Percentiles rank a stretch among this genome's conserved stretches.
Evolutionary conservation across 441 rosid genomes (phyloP).

Genomic region (Eutrema salsugineum): DNA sequence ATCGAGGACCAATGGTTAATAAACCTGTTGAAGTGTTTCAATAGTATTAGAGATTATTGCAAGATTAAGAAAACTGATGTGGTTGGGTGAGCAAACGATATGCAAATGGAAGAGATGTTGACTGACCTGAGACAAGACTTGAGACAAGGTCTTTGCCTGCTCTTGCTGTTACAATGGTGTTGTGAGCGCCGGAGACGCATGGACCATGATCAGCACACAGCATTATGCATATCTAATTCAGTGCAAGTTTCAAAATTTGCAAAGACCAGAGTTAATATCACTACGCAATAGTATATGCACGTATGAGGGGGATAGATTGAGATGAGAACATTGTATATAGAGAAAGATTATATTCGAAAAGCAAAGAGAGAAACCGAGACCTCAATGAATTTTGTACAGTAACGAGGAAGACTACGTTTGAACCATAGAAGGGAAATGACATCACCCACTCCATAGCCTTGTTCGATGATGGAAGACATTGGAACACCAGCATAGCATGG

Average conservation of each 20-base stretch:
- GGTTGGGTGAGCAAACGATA: not conserved
- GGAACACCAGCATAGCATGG: conserved; percentile 98
- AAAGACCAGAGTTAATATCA: conserved; percentile 19
- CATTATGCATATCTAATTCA: conserved; percentile 89
- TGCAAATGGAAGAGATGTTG: not conserved
- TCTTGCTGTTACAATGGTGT: conserved; percentile 94
- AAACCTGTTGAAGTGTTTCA: conserved; percentile 53
- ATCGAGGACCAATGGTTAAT: conserved; percentile 95
- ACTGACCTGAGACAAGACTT: conserved; percentile 81
- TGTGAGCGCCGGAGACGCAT: conserved; percentile 97
- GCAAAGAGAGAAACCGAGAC: conserved; percentile 31
- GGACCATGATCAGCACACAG: conserved; percentile 98
- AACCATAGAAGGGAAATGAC: conserved; percentile 96
- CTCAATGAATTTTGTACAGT: conserved; percentile 92
- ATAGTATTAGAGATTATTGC: not conserved
- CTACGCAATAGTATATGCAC: not conserved
- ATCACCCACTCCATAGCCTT: conserved; percentile 90
- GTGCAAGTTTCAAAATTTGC: not conserved
- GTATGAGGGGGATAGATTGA: not conserved
- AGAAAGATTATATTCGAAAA: not conserved
- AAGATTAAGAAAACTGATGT: not conserved
- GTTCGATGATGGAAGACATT: conserved; percentile 93
- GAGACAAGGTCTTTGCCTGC: conserved; percentile 99
- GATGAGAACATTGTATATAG: not conserved
- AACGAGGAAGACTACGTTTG: conserved; percentile 96